Evolutionary conservation across 2,329 filamentous ascomycete genomes (phyloP), one percentile per base, ranked within the genome.

Genomic region (Phyllosticta citriasiana): DNA sequence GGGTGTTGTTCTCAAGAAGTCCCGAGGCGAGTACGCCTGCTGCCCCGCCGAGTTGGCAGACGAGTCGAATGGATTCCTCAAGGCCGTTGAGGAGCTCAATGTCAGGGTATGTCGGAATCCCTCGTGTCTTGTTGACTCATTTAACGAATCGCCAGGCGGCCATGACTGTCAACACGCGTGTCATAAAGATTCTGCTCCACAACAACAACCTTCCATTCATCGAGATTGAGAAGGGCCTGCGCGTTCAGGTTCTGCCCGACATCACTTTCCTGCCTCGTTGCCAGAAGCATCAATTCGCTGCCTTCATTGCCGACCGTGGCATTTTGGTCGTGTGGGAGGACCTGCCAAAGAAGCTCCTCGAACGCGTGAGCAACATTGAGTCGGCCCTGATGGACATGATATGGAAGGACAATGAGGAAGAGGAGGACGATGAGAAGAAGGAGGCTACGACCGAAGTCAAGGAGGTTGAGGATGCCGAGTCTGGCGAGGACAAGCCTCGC

Each of bases 271-370:
- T 88, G 4, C 81, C 82, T 0, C 72, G 76, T 25, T 86, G 83
- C 66, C 80, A 85, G 68, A 84, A 85, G 69, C 83, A 86, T 71
- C 84, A 86, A 63, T 86, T 84, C 67, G 84, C 82, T n/a, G 84
- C 84, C 8, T 86, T 86, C 68, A 81, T 86, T 57, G 77, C 80
- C 63, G 82, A 85, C 64, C 74, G 77, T n/a, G 76, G 77, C 53
- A 76, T 85, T 50, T 71, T 86, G n/a, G 75, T 85, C 4, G 82
- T 86, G 25, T 87, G 84, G 84, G 84, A 85, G 53, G 84, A 87
- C 65, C 79, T 85, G 51, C 81, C 84, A 14, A 78, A 80, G 64
- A 78, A 80, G 61, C 71, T 86, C 16, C 71, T 86, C 10, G 71
- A 76, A 14, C 77, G 84, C 51, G 81, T 78, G 0, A 74, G 78